Conservation (phyloP, 2,329 filamentous ascomycete genomes). For the Cladosporium sp. region DNA sequence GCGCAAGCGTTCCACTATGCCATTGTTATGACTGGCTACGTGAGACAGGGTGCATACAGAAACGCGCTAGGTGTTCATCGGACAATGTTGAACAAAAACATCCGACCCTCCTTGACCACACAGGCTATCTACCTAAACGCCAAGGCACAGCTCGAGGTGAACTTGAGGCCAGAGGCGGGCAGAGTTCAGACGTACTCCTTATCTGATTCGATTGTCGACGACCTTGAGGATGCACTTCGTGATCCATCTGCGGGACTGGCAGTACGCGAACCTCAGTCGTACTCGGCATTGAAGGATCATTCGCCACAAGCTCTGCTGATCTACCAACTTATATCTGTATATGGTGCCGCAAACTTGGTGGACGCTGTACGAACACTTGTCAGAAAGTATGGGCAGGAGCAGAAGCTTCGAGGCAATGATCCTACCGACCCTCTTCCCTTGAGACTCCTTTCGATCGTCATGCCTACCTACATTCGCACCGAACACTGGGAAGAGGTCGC, state of each 20-base stretch:
- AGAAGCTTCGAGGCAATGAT: neutral
- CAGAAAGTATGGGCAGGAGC: slow-evolving; percentile 42
- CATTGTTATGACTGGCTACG: slow-evolving; percentile 49
- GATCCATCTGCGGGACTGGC: slow-evolving; percentile 39
- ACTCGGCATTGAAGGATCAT: neutral
- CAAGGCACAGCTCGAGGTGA: slow-evolving; percentile 35
- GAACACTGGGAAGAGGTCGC: slow-evolving; percentile 58
- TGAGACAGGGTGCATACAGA: slow-evolving; percentile 37
- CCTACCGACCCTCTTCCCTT: slow-evolving; percentile 40
- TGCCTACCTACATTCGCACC: slow-evolving; percentile 61
- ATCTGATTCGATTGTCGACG: slow-evolving; percentile 32
- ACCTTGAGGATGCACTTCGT: slow-evolving; percentile 17
- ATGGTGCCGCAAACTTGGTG: slow-evolving; percentile 42
- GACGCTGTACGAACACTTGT: slow-evolving; percentile 47
- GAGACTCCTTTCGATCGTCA: slow-evolving; percentile 59
- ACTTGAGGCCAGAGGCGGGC: slow-evolving; percentile 26
- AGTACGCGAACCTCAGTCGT: slow-evolving; percentile 37
- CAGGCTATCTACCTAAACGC: slow-evolving; percentile 40
- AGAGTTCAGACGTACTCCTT: slow-evolving; percentile 19
- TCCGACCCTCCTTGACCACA: slow-evolving; percentile 40
- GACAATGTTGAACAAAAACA: slow-evolving; percentile 37
- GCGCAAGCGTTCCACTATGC: slow-evolving; percentile 50
- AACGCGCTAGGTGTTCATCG: slow-evolving; percentile 49
- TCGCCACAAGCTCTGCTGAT: slow-evolving; percentile 43
- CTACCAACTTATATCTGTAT: slow-evolving; percentile 53